Evolutionary conservation across 192 early-diverging fungal species (phyloP), one percentile per base, ranked within the genome.

Genomic region (Dissophora globulifera): DNA sequence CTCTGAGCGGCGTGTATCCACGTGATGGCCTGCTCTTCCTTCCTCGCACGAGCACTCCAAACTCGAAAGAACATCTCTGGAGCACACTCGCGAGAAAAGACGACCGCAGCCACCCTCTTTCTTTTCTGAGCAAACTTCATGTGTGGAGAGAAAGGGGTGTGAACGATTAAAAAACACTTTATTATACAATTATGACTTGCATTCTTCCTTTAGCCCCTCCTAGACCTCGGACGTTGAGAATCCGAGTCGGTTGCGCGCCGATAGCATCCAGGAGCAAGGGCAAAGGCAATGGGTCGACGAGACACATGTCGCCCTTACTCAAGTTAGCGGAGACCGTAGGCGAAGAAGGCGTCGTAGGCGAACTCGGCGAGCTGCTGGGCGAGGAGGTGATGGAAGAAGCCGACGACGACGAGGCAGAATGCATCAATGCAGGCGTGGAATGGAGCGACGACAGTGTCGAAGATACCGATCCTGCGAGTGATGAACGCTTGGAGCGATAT

Each of bases 181-280:
- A 61, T 40, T 59, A 62, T 20, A 71, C 69, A 27, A 71, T 41
- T 45, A 71, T 62, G 38, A 71, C 69, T 40, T 71, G 69, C 69
- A 71, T 71, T 57, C 69, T 62, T 25, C 69, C 59, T 25, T 38
- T 54, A 4, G 51, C 60, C n/a, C 69, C 69, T 48, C 69, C 69
- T 35, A 71, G 49, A 45, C 69, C 69, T 40, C 69, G 69, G 19
- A 71, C 69, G 25, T 43, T 71, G 26, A 71, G 47, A 54, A 62
- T 54, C 38, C 69, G 58, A 33, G 46, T 71, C 27, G 58, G 42
- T 20, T 62, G 58, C 2, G 59, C n/a, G 11, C 46, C 49, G 15
- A 54, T 29, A 2, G 43, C 30, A 26, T 71, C 69, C 35, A 70
- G 31, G 10, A 58, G 29, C 35, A 43, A 31, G 5, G 67, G 67